Conservation (phyloP, 441 rosid genomes). For the Syzygium syzygioides region DNA sequence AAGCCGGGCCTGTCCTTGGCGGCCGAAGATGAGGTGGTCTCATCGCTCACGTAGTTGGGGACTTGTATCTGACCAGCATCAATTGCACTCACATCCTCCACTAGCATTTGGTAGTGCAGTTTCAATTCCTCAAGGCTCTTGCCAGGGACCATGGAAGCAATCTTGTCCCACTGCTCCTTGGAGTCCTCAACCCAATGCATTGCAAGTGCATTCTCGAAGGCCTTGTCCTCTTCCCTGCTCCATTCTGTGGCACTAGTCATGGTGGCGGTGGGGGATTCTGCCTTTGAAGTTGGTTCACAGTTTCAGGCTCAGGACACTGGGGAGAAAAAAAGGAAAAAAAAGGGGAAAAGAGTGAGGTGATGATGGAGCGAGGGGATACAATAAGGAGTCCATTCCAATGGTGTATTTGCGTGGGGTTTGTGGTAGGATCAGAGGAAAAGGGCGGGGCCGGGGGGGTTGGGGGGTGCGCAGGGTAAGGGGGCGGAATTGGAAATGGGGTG, state of each 20-base stretch:
- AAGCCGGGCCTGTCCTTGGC: slow-evolving; percentile 27
- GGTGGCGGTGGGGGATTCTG: not conserved
- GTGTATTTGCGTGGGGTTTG: not conserved
- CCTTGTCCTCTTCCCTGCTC: slow-evolving; percentile 76
- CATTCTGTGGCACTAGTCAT: slow-evolving; percentile 50
- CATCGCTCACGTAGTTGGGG: slow-evolving; percentile 55
- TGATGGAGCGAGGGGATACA: not conserved
- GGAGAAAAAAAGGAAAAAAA: too few relatives aligned
- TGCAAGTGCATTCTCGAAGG: slow-evolving; percentile 71
- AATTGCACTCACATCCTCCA: slow-evolving; percentile 64
- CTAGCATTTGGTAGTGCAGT: slow-evolving; percentile 49
- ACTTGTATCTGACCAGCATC: slow-evolving; percentile 59
- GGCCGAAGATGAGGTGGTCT: slow-evolving; percentile 23
- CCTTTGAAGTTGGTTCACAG: not conserved
- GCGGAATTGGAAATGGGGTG: not conserved
- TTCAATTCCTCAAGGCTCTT: slow-evolving; percentile 50
- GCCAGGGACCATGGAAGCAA: slow-evolving; percentile 55
- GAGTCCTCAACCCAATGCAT: slow-evolving; percentile 44
- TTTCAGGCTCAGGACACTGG: not conserved
- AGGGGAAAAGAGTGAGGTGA: not conserved
- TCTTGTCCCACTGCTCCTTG: slow-evolving; percentile 55
- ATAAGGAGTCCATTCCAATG: slow-evolving; percentile 11
- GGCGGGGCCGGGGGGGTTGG: not conserved
- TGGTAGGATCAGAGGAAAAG: slow-evolving; percentile 6
- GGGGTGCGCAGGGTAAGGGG: slow-evolving; percentile 33